Conservation (phyloP, 306 rosid genomes). For the Spatholobus suberectus region DNA sequence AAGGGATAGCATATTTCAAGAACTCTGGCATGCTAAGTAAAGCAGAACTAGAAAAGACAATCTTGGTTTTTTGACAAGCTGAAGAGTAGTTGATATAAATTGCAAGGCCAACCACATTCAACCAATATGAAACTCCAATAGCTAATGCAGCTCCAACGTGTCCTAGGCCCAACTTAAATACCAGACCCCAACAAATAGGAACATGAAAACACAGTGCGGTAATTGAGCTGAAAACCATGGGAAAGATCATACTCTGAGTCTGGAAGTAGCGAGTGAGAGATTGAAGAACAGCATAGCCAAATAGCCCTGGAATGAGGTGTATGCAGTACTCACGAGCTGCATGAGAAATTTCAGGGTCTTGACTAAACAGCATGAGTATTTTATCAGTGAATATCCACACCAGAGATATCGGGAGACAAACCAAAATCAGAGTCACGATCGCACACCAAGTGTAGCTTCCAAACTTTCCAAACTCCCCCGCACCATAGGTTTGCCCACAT, state of each 20-base stretch:
- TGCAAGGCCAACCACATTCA: slow-evolving; percentile 53
- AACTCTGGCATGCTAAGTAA: slow-evolving; percentile 48
- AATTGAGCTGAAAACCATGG: slow-evolving; percentile 54
- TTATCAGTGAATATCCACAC: slow-evolving; percentile 66
- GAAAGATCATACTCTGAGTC: slow-evolving; percentile 58
- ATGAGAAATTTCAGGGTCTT: slow-evolving; percentile 55
- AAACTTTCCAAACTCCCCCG: slow-evolving; percentile 54
- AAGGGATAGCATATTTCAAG: slow-evolving; percentile 53
- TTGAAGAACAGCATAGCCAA: slow-evolving; percentile 54
- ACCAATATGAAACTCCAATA: slow-evolving; percentile 70
- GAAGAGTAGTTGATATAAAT: slow-evolving; percentile 56
- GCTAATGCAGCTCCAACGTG: slow-evolving; percentile 70
- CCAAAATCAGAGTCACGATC: slow-evolving; percentile 49
- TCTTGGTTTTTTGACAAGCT: slow-evolving; percentile 55
- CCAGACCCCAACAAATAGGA: slow-evolving; percentile 63
- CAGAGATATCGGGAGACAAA: slow-evolving; percentile 62
- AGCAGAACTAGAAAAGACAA: slow-evolving; percentile 50
- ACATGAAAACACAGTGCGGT: slow-evolving; percentile 55
- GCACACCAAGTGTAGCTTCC: slow-evolving; percentile 63
- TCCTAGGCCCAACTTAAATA: slow-evolving; percentile 54
- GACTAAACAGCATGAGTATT: slow-evolving; percentile 50
- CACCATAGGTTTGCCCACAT: slow-evolving; percentile 69
- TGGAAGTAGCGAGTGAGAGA: slow-evolving; percentile 54
- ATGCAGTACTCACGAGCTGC: slow-evolving; percentile 52
- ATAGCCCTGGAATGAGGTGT: slow-evolving; percentile 55